These are phyloP conservation scores for Saturnispora hagleri DNA, from an alignment of 805 yeast genomes.

Conservation along the genomic window DNA sequence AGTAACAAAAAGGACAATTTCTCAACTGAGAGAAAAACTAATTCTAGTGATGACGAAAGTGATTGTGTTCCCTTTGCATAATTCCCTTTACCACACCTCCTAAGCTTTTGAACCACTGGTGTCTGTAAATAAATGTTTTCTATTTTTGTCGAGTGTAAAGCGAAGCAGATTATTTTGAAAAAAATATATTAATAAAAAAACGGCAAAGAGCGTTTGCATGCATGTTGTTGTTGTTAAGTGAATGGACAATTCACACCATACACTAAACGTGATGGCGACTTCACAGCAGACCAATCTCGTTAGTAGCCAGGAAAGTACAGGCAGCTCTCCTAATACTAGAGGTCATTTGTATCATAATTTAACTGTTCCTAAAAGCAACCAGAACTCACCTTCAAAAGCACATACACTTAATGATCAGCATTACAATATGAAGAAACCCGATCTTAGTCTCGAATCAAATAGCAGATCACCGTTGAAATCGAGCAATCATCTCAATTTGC, in stretches of 20 bases:
- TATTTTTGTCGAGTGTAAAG: neutral
- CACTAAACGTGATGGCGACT: neutral
- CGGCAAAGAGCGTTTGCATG: neutral
- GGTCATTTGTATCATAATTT: conserved; percentile 3
- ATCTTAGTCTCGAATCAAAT: neutral
- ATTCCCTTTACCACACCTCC: neutral
- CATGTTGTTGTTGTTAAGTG: neutral
- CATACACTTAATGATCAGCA: neutral
- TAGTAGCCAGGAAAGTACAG: neutral
- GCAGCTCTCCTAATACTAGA: neutral
- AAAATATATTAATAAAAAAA: neutral
- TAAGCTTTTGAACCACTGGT: neutral
- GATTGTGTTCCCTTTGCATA: conserved; percentile 31
- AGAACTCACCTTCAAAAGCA: neutral
- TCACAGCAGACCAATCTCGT: neutral
- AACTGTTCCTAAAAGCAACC: neutral
- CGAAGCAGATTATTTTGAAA: neutral
- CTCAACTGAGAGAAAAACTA: neutral
- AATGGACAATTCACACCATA: neutral
- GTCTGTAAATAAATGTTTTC: neutral
- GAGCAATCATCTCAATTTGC: neutral
- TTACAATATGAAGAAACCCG: neutral
- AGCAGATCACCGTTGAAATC: neutral
- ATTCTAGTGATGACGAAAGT: conserved; percentile 13
- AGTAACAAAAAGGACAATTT: neutral